These are phyloP conservation scores for Saprolegnia diclina DNA, from an alignment of 352 stramenopile species.

Conservation along the genomic window DNA sequence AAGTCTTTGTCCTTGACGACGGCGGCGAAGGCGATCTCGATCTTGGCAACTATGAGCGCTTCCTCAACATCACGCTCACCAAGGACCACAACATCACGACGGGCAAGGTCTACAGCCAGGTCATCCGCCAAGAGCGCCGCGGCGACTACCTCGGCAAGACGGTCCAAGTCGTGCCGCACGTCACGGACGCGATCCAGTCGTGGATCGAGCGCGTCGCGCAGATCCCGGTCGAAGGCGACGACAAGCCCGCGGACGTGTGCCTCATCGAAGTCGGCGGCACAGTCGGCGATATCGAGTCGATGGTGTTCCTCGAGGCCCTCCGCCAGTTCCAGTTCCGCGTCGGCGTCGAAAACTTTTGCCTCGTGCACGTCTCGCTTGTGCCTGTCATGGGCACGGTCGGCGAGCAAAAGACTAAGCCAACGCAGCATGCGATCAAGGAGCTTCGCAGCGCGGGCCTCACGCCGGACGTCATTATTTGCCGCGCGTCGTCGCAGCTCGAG, in stretches of 20 bases:
- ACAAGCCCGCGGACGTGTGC: slow-evolving; percentile 91
- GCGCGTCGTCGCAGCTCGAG: slow-evolving; percentile 88
- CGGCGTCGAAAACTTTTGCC: slow-evolving; percentile 96
- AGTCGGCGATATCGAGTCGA: slow-evolving; percentile 99
- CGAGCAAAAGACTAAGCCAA: slow-evolving; percentile 99
- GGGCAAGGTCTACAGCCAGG: slow-evolving; percentile 96
- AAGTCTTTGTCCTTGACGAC: slow-evolving; percentile 98
- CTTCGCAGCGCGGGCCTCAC: slow-evolving; percentile 93
- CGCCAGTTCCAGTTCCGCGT: slow-evolving; percentile 99
- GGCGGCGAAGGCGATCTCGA: slow-evolving; percentile 96
- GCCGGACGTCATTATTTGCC: slow-evolving; percentile 97
- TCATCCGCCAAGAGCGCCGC: slow-evolving; percentile 94
- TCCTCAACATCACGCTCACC: slow-evolving; percentile 93
- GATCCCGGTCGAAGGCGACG: slow-evolving; percentile 86
- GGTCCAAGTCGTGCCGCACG: slow-evolving; percentile 97
- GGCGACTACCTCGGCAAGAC: slow-evolving; percentile 99
- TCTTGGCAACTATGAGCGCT: slow-evolving; percentile 99
- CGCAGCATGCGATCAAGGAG: slow-evolving; percentile 99
- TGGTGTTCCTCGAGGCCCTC: slow-evolving; percentile 99
- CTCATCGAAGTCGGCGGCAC: slow-evolving; percentile 99
- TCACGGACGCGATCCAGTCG: slow-evolving; percentile 91
- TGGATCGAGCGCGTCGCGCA: slow-evolving; percentile 98
- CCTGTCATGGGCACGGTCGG: slow-evolving; percentile 96
- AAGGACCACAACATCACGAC: slow-evolving; percentile 99
- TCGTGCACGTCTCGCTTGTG: slow-evolving; percentile 99